Base-by-base conservation (phyloP, 306 rosid genomes). In the Crataegus laevigata region DNA sequence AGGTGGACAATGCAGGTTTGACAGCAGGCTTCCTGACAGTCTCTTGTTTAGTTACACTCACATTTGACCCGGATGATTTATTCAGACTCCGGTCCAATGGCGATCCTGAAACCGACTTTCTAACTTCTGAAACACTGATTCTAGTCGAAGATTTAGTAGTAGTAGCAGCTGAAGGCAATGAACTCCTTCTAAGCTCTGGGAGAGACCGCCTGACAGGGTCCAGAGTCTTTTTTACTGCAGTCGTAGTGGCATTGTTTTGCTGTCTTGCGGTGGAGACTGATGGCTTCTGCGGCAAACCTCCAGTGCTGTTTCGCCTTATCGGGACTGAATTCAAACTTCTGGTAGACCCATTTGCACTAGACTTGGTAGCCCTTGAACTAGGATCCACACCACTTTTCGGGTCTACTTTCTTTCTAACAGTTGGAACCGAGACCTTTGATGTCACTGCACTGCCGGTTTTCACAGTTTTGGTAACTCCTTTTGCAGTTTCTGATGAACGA, bases 171-270 rank as follows among this genome's bases (percentile, higher is more conserved):
- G 86, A 80, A 79, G 93, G 77, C 58, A 86, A 8, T 13, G 93
- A 90, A 84, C 88, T 88, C 50, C 91, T 87, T 79, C 89, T 86
- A 26, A 76, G 88, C 77, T 91, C 99, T 2, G 96, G 96, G 28
- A 89, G 88, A 60, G 96, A 90, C 85, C 84, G 86, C 81, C 93
- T 86, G 2, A 64, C 75, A 15, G 90, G 45, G 70, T 88, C 96
- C 2, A 71, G 6, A 12, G 80, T 76, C 76, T 36, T 88, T 74
- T 32, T 78, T 26, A 82, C 78, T 15, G 77, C 81, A 69, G 74
- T 42, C 17, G 82, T 69, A 61, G 79, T 80, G 3, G 36, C 77
- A 52, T 60, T 71, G 80, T 21, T 57, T 82, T 69, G 85, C 59
- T 59, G 74, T 65, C 60, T 76, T 3, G 66, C 50, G 18, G 85